Evolutionary conservation across 345 rosid genomes (phyloP), one percentile per base, ranked within the genome.

Genomic region (Stellera chamaejasme): DNA sequence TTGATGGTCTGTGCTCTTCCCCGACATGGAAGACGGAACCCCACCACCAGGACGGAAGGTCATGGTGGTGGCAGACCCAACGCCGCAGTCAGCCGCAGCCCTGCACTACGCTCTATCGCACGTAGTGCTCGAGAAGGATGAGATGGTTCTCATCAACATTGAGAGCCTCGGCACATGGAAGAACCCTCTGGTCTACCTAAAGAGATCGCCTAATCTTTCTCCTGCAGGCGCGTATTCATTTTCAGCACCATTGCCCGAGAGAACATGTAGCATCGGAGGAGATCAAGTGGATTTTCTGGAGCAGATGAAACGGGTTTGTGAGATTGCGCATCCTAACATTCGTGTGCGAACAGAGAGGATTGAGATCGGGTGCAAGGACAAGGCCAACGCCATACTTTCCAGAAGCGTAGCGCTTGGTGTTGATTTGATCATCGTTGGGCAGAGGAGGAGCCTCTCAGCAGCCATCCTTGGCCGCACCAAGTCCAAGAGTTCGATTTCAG

Each of bases 371-470:
- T 60, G 78, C 14, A 61, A 23, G 46, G 82, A 71, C 54, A 92
- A 77, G 73, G 95, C 88, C 43, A 48, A 64, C 13, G 55, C 72
- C 7, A 84, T 88, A 59, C 87, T 86, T 69, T 57, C 60, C 11
- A 74, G 66, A 52, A 66, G 85, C 66, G 74, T 70, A 13, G 56
- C 46, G 55, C 71, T 82, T 41, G 78, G 83, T 0, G 66, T 75
- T 46, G 87, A 92, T 65, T 69, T 81, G 56, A 80, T 88, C 25
- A 66, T 92, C 26, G 75, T 88, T 9, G 96, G 96, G 19, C 95
- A 88, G 66, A 69, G 77, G 44, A 60, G 86, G 59, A 84, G 86
- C 55, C 66, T 91, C 66, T 82, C 95, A 19, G 66, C 69, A 12
- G 87, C 85, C 16, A 63, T 92, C 28, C 69, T 84, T 63, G 87